Evolutionary conservation across 163 green algal species (phyloP).

Genomic region (Scenedesmus sp.): DNA sequence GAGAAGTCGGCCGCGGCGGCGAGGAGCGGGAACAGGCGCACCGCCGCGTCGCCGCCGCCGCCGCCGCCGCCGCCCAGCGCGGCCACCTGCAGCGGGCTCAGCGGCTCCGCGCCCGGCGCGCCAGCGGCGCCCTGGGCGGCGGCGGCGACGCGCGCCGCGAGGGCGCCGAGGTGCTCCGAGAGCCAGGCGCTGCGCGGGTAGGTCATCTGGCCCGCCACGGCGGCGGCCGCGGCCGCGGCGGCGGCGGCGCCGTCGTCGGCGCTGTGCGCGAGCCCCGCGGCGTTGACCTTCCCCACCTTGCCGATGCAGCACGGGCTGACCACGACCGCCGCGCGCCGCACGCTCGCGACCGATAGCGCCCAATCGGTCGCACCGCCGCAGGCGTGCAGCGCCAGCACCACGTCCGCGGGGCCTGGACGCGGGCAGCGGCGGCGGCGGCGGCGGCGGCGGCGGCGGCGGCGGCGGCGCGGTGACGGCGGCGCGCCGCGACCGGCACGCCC

Average conservation of each 20-base stretch:
- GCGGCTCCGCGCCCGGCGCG: too few relatives aligned
- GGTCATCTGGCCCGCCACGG: neutral
- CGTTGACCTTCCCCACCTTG: conserved; percentile 38
- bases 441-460: conserved; percentile 3
- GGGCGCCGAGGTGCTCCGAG: too few relatives aligned
- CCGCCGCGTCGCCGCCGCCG: neutral
- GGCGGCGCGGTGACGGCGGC: too few relatives aligned
- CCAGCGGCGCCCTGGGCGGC: too few relatives aligned
- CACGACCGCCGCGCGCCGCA: conserved; percentile 53
- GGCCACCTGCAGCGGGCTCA: neutral
- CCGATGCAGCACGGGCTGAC: conserved; percentile 71
- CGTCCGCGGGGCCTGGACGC: conserved; percentile 52
- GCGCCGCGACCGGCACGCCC: too few relatives aligned
- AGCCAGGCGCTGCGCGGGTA: too few relatives aligned
- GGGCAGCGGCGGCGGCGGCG: neutral
- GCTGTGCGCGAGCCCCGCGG: too few relatives aligned
- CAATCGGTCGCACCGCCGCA: conserved; percentile 71
- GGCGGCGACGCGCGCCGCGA: too few relatives aligned
- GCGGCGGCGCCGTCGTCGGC: too few relatives aligned
- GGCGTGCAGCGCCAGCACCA: conserved; percentile 70
- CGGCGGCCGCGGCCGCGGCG: too few relatives aligned
- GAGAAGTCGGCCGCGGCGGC: conserved; percentile 55
- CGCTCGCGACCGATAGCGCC: conserved; percentile 51
- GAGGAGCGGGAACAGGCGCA: conserved; percentile 39
- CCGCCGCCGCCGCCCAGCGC: neutral